These are phyloP conservation scores for Parafenestella ontariensis DNA, from an alignment of 2,329 filamentous ascomycete genomes.

Conservation along the genomic window DNA sequence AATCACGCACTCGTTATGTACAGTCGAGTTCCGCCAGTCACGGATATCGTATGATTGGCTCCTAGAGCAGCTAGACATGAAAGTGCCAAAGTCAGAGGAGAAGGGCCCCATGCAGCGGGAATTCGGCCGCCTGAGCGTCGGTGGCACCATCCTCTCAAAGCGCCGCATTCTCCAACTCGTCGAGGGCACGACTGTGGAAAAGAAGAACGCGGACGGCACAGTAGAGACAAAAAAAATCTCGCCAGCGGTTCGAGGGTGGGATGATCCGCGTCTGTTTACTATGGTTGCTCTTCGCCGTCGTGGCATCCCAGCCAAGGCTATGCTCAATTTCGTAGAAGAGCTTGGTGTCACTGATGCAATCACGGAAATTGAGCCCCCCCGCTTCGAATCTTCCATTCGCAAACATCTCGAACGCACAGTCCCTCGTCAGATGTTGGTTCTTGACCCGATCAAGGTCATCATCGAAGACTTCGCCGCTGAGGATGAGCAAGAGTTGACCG, in stretches of 20 bases:
- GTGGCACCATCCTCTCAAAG: conserved; percentile 87
- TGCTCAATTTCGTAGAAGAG: conserved; percentile 89
- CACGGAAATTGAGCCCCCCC: conserved; percentile 78
- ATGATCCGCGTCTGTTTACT: conserved; percentile 89
- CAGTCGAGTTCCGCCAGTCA: conserved; percentile 87
- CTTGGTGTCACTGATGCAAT: conserved; percentile 86
- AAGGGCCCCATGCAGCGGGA: conserved; percentile 85
- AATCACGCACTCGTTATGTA: conserved; percentile 92
- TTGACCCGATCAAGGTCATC: conserved; percentile 82
- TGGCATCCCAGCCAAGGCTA: conserved; percentile 85
- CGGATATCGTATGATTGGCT: conserved; percentile 91
- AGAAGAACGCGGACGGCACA: conserved; percentile 53
- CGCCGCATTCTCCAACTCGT: conserved; percentile 83
- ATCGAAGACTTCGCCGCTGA: conserved; percentile 79
- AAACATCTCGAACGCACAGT: conserved; percentile 88
- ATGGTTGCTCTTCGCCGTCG: conserved; percentile 82
- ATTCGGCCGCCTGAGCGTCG: conserved; percentile 76
- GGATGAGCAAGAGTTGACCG: conserved; percentile 70
- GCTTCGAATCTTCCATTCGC: conserved; percentile 86
- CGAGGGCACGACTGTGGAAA: conserved; percentile 61
- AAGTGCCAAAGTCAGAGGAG: conserved; percentile 66
- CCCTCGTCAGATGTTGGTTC: conserved; percentile 85
- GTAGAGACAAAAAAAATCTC: conserved; percentile 49
- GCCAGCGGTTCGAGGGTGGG: conserved; percentile 79
- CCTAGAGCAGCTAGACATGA: conserved; percentile 80